Evolutionary conservation across 805 yeast genomes (phyloP), one percentile per base, ranked within the genome.

Genomic region (Hanseniaspora taiwanica): DNA sequence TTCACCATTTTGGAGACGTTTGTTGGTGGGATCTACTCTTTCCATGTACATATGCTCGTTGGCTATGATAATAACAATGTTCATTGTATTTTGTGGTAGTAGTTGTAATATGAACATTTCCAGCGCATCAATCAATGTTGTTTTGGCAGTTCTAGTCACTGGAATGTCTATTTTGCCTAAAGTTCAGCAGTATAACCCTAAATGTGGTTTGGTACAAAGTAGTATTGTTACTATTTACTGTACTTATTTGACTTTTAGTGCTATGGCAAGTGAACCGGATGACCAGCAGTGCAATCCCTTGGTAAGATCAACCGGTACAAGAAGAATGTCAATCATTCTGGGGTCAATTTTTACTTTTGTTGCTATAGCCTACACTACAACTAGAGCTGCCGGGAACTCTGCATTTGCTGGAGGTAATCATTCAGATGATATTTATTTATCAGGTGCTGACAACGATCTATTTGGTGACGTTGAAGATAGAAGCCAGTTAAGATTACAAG

Each of bases 351-450:
- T 93, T 65, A 91, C 99, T 0, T 85, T 91, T 54, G 68, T 84
- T 39, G 96, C 99, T 0, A 82, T 91, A 46, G 96, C 96, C 0
- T 93, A 91, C 57, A 91, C 98, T 2, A 91, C 98, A 0, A 86
- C 96, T 1, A 73, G 97, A 47, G 98, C 97, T 1, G 98, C 96
- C 4, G 86, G 89, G 2, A 78, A 77, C 44, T 74, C 82, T 12
- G 76, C 79, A 1, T 72, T 76, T 65, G 60, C 71, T 58, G 70
- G 72, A 42, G 44, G 62, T 10, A 51, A 56, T 20, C 14, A 27
- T 5, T 59, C 55, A 42, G 60, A 68, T 20, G 49, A 62, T 6
- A 63, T 65, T 19, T 51, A 45, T 27, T 43, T 58, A 17, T 48
- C 47, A 3, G 54, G 49, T 7, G 55, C 51, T 23, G 56, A 61